phyloP scores from a whole-genome alignment of 345 rosid genomes.

The Rhodomyrtus tomentosa region DNA sequence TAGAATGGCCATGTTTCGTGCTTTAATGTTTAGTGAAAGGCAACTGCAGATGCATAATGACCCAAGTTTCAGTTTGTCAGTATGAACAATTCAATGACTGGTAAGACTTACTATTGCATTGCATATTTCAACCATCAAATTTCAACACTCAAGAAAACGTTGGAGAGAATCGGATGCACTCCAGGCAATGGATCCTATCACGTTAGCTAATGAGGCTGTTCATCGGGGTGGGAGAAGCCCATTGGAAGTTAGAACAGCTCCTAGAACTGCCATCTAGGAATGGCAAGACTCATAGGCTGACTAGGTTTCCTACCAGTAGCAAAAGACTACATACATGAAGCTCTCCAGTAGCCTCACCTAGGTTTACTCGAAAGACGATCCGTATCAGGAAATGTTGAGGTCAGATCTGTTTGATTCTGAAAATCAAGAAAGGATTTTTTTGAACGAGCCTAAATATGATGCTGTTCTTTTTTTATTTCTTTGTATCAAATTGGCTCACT shows the following conservation, averaged over 20 bases:
- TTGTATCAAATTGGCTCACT: neutral
- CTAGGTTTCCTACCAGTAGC: neutral
- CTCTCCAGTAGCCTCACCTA: neutral
- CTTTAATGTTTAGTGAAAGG: constrained; percentile 58
- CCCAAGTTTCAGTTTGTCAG: neutral
- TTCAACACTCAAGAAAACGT: too few species aligned
- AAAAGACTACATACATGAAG: neutral
- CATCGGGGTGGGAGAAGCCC: neutral
- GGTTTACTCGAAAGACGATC: neutral
- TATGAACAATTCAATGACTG: neutral
- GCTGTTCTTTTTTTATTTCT: neutral
- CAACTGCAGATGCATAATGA: constrained; percentile 31
- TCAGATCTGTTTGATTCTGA: neutral
- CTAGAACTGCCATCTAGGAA: neutral
- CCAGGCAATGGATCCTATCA: neutral
- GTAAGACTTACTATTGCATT: neutral
- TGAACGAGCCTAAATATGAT: neutral
- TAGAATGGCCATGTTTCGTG: neutral
- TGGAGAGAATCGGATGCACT: neutral
- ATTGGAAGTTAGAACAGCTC: neutral
- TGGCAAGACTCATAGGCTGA: neutral
- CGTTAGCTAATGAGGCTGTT: neutral
- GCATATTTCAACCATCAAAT: neutral
- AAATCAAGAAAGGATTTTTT: neutral
- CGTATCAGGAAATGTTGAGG: neutral